These are phyloP conservation scores for Daldinia childiae DNA, from an alignment of 495 filamentous ascomycete genomes.

Conservation along the genomic window DNA sequence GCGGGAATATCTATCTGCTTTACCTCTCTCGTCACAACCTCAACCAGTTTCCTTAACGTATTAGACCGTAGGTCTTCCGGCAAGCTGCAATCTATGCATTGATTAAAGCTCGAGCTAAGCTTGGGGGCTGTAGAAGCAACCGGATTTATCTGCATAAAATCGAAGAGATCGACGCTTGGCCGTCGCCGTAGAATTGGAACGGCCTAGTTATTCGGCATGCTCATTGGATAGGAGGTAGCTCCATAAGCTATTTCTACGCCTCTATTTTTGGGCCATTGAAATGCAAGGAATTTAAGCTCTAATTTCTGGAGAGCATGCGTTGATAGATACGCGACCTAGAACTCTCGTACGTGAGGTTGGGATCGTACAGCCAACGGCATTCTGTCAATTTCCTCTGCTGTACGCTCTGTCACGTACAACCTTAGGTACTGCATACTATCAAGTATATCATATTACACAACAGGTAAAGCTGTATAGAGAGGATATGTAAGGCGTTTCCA, in stretches of 20 bases:
- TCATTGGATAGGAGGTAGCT: conserved; percentile 22
- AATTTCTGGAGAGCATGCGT: conserved; percentile 22
- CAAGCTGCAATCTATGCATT: conserved; percentile 20
- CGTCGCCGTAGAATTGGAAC: conserved; percentile 26
- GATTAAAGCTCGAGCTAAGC: conserved; percentile 14
- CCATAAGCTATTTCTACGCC: conserved; percentile 11
- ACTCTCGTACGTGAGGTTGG: conserved; percentile 22
- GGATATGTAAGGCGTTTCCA: not conserved
- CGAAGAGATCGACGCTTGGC: conserved; percentile 32
- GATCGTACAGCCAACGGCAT: conserved; percentile 33
- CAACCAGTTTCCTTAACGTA: not conserved
- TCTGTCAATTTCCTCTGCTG: conserved; percentile 36
- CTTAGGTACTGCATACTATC: conserved; percentile 13
- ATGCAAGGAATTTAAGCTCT: conserved; percentile 19
- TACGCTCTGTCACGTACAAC: conserved; percentile 36
- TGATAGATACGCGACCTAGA: conserved; percentile 22
- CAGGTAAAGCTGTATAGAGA: conserved; percentile 13
- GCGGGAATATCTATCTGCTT: conserved; percentile 1
- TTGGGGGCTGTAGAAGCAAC: conserved; percentile 26
- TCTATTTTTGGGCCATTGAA: conserved; percentile 23
- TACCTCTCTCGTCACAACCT: conserved; percentile 2
- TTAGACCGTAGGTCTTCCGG: not conserved
- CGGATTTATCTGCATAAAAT: conserved; percentile 42
- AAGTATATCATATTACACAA: conserved; percentile 1
- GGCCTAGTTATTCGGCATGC: not conserved